Base-by-base conservation (phyloP, 768 basidiomycete genomes). In the Lentinula boryana region DNA sequence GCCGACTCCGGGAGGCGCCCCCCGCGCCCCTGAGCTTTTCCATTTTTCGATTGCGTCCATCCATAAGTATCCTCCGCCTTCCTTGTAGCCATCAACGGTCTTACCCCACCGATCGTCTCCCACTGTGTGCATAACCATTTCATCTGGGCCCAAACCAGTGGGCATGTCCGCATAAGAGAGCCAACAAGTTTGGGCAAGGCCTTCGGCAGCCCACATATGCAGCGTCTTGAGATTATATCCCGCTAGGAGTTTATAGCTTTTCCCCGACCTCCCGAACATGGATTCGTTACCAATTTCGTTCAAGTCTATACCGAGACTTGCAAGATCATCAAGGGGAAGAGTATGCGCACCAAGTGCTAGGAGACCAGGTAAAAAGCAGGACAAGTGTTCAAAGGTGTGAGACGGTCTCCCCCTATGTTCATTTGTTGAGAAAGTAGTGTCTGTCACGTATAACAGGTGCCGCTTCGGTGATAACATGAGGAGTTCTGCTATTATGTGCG, bases 281-380 rank as follows among this genome's bases (percentile, higher is more conserved):
- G 65, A 63, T 38, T 74, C 72, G 50, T 75, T 76, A 36, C 75
- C 78, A 8, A 85, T 75, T 21, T 73, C 67, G 12, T 71, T 68
- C 15, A 80, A 64, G 63, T 81, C 74, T 56, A 87, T 77, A 9
- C 80, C 82, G 15, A 81, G 64, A 0, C 74, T 68, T 27, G 75
- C 71, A 2, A 87, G 77, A 56, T 83, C 71, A 60, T 85, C 77
- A 55, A 87, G 73, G 27, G 83, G 83, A 53, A 91, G 78, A 10
- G 80, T 80, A 63, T 86, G 80, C 4, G 74, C 87, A 27, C 90
- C 89, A 3, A 92, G 77, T 4, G 89, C 88, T 53, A 92, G 76
- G 15, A 91, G 73, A 15, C 90, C 89, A 0, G 89, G 88, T 52
- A 89, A 77, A 74, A 91, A 92, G 71, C 89, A 91, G 10, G 89